Conservation (phyloP, 2,329 filamentous ascomycete genomes). For the Pseudogymnoascus sp. region DNA sequence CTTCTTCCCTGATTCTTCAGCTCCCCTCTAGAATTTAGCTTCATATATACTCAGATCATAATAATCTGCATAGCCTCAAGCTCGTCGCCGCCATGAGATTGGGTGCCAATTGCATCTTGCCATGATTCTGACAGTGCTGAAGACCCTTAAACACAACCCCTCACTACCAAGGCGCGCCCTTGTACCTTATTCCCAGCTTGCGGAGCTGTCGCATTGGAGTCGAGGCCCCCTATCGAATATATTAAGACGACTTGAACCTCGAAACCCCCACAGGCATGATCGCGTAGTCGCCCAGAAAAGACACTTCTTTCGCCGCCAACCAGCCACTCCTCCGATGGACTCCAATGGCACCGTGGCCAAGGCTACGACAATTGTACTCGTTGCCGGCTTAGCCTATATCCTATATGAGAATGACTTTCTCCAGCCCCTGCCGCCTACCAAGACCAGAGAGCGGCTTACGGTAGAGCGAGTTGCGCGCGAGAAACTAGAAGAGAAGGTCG, state of each 20-base stretch:
- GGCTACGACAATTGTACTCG: conserved; percentile 21
- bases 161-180: background rate
- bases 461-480: conserved; percentile 11
- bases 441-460: conserved; percentile 12
- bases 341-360: conserved; percentile 16
- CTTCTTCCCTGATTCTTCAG: background rate
- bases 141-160: background rate
- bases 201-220: background rate
- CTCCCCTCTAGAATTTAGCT: background rate
- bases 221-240: background rate
- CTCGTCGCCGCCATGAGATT: background rate
- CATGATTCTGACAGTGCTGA: background rate
- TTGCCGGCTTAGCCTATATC: conserved; percentile 22
- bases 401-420: conserved; percentile 25
- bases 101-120: conserved; percentile 1
- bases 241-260: background rate
- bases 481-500: conserved; percentile 17
- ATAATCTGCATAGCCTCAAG: background rate
- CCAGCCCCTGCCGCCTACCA: conserved; percentile 26
- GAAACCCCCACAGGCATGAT: background rate
- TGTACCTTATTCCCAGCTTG: background rate
- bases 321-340: conserved; percentile 13
- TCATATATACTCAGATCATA: background rate
- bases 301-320: background rate
- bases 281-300: background rate